These are phyloP conservation scores for Inosperma sp. DNA, from an alignment of 768 basidiomycete genomes.

Conservation along the genomic window DNA sequence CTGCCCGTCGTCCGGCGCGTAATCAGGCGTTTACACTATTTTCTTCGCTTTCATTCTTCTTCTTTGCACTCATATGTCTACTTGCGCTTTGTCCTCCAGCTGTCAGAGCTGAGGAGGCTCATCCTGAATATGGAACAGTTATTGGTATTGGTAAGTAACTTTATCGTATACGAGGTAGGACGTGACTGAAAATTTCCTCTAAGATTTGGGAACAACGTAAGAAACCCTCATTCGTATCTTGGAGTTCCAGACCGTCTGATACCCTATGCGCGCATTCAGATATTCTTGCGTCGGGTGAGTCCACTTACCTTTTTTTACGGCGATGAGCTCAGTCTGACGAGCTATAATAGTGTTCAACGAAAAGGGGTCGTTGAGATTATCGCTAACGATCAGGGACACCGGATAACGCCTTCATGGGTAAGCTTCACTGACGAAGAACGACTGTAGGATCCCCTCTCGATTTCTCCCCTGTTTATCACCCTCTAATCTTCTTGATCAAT, in stretches of 20 bases:
- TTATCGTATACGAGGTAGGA: background rate
- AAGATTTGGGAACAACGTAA: slow-evolving; percentile 90
- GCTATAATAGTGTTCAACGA: slow-evolving; percentile 60
- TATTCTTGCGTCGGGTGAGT: slow-evolving; percentile 95
- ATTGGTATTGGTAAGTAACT: slow-evolving; percentile 78
- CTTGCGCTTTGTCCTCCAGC: slow-evolving; percentile 64
- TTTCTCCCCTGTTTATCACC: background rate
- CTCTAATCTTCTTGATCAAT: background rate
- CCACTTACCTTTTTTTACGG: background rate
- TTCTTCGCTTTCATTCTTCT: slow-evolving; percentile 55
- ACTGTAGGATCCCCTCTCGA: slow-evolving; percentile 39
- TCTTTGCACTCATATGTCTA: slow-evolving; percentile 66
- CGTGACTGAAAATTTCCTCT: slow-evolving; percentile 14
- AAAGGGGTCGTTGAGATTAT: slow-evolving; percentile 74
- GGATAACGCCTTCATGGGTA: slow-evolving; percentile 88
- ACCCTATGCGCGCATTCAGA: slow-evolving; percentile 39
- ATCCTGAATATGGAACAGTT: slow-evolving; percentile 82
- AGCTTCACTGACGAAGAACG: slow-evolving; percentile 76
- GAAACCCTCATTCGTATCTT: background rate
- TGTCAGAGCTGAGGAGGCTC: slow-evolving; percentile 59
- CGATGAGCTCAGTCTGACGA: background rate
- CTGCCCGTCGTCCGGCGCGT: slow-evolving; percentile 50
- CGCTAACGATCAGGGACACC: slow-evolving; percentile 85
- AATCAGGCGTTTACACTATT: slow-evolving; percentile 49
- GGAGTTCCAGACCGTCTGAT: slow-evolving; percentile 24